Evolutionary conservation across 495 filamentous ascomycete genomes (phyloP).

Genomic region (Annulohypoxylon maeteangense): DNA sequence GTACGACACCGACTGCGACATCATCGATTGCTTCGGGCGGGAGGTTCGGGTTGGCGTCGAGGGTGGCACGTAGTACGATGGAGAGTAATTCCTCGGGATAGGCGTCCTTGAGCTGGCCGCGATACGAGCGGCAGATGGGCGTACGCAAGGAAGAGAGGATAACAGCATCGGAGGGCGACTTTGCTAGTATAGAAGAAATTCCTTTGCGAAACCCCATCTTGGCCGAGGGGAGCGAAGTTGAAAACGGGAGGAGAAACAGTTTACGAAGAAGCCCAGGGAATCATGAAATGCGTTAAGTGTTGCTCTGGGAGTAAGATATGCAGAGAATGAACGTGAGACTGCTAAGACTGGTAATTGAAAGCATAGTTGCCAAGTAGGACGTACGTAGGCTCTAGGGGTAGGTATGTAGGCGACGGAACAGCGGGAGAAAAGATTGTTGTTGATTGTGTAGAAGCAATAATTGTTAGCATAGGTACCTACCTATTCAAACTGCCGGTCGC

Average conservation of each 20-base stretch:
- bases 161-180: constrained; percentile 83
- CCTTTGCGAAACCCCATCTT: constrained; percentile 60
- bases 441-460: neutral
- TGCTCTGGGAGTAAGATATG: neutral
- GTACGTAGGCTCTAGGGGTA: too few relatives aligned
- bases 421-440: neutral
- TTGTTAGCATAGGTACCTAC: too few relatives aligned
- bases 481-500: constrained; percentile 5
- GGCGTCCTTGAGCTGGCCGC: constrained; percentile 85
- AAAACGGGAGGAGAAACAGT: neutral
- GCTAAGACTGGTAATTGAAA: too few relatives aligned
- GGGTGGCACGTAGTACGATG: constrained; percentile 82
- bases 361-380: neutral
- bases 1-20: constrained; percentile 84
- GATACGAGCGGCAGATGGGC: constrained; percentile 81
- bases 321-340: neutral
- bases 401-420: too few relatives aligned
- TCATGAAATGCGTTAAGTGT: neutral
- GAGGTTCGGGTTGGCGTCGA: constrained; percentile 78
- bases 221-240: neutral
- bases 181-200: constrained; percentile 80
- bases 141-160: constrained; percentile 90
- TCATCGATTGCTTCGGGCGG: constrained; percentile 78
- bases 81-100: constrained; percentile 91
- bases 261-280: neutral